phyloP scores from a whole-genome alignment of 441 rosid genomes.

The Pelargonium citronellum region DNA sequence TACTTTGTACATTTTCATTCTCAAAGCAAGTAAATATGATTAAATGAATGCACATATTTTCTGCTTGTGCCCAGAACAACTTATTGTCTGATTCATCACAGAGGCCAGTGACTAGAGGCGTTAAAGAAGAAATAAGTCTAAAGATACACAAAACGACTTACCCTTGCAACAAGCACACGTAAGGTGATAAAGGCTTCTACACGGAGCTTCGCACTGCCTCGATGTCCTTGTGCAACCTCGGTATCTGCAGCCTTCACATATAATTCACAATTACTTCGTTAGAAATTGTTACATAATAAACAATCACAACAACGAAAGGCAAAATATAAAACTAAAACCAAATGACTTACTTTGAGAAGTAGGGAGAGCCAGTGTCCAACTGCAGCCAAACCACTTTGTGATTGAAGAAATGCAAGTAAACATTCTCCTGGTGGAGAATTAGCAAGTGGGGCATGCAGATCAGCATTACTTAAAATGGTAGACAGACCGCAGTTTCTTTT shows the following conservation, averaged over 20 bases:
- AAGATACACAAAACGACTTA: slow-evolving; percentile 19
- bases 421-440: slow-evolving; percentile 45
- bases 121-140: background rate
- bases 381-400: slow-evolving; percentile 67
- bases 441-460: slow-evolving; percentile 25
- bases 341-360: slow-evolving; percentile 62
- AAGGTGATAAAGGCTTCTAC: slow-evolving; percentile 74
- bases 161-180: slow-evolving; percentile 85
- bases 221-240: slow-evolving; percentile 79
- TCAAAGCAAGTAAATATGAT: background rate
- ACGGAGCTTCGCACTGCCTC: slow-evolving; percentile 75
- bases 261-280: slow-evolving; percentile 23
- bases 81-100: no score
- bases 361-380: slow-evolving; percentile 96
- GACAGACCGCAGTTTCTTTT: slow-evolving; percentile 49
- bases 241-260: slow-evolving; percentile 71
- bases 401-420: slow-evolving; percentile 73
- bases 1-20: background rate
- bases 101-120: no score
- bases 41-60: no score
- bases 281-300: background rate
- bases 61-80: no score
- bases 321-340: background rate
- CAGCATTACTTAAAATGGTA: slow-evolving; percentile 38
- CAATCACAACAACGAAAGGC: background rate